phyloP scores from a whole-genome alignment of 371 early-diverging fungal genomes.

The Lichtheimia corymbifera region DNA sequence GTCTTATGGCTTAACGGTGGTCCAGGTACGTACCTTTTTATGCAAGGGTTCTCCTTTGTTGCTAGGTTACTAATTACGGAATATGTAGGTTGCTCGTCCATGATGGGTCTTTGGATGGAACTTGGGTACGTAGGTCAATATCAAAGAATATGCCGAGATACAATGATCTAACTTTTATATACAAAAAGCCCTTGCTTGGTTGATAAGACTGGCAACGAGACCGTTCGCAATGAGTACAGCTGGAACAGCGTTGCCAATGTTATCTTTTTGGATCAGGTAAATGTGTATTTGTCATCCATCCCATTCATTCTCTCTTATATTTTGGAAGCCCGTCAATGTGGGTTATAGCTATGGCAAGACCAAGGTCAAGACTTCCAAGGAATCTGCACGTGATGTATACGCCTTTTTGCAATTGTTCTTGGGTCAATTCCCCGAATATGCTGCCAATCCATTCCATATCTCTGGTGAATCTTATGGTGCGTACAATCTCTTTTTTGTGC shows the following conservation, averaged over 20 bases:
- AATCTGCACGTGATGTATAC: constrained; percentile 59
- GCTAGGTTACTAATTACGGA: neutral
- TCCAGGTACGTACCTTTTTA: constrained; percentile 40
- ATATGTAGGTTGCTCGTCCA: constrained; percentile 64
- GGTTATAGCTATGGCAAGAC: constrained; percentile 76
- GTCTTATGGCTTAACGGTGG: constrained; percentile 84
- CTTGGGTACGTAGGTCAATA: constrained; percentile 43
- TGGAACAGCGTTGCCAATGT: constrained; percentile 85
- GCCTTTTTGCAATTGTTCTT: constrained; percentile 73
- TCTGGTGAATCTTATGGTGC: constrained; percentile 66
- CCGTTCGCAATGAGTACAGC: constrained; percentile 58
- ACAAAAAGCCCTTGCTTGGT: constrained; percentile 60
- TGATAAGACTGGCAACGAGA: constrained; percentile 55
- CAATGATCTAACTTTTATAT: neutral
- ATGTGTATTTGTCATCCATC: neutral
- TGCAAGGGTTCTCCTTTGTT: no score
- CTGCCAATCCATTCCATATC: constrained; percentile 43
- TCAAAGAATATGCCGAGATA: neutral
- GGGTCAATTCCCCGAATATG: constrained; percentile 55
- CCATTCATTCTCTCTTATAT: neutral
- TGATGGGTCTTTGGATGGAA: constrained; percentile 83
- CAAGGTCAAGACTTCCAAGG: constrained; percentile 45
- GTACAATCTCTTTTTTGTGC: neutral
- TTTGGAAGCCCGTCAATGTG: constrained; percentile 65
- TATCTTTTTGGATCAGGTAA: constrained; percentile 77